Base-by-base conservation (phyloP, 2,329 filamentous ascomycete genomes). In the Alternaria arborescens region DNA sequence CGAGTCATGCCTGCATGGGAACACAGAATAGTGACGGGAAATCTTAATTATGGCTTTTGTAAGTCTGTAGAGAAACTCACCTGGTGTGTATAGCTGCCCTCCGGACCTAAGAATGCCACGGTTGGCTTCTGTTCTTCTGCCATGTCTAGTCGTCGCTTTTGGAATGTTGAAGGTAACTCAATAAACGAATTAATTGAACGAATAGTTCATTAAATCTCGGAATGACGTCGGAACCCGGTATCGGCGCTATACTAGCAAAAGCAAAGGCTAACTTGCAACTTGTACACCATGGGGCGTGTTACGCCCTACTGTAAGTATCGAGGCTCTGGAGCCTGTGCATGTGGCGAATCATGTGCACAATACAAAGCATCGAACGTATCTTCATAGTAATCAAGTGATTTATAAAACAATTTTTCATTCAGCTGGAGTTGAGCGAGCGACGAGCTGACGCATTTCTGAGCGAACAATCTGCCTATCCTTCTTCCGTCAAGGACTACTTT, bases 81-180 rank as follows among this genome's bases (percentile, higher is more conserved):
- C 84, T 91, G 88, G 75, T 91, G 89, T 28, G 89, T 90, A 73
- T 90, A 91, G 34, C 88, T 90, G 24, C 87, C 87, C 67, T 82
- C 77, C 4, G 89, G 89, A 8, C 89, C 89, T 30, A 91, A 77
- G 71, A 87, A 91, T 42, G 87, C 84, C 26, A 87, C 77, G 24
- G 74, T 72, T 36, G 32, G 20, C 62, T 64, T 50, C 66, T 73
- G 22, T 66, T 52, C 12, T 59, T 43, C 5, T 58, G 58, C 20
- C 55, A 46, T 68, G 70, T 72, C 11, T 58, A 34, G 11, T 53
- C 11, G 46, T 26, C 5, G 20, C 4, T 36, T 41, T 41, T 40
- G 18, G 8, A 22, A 41, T 8, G 46, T 36, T 24, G 11, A 41
- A 41, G 40, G 40, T 42, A 42, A 10, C 8, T 6, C 36, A 12